Evolutionary conservation across 768 basidiomycete species (phyloP), one percentile per base, ranked within the genome.

Genomic region (Asterophora parasitica): DNA sequence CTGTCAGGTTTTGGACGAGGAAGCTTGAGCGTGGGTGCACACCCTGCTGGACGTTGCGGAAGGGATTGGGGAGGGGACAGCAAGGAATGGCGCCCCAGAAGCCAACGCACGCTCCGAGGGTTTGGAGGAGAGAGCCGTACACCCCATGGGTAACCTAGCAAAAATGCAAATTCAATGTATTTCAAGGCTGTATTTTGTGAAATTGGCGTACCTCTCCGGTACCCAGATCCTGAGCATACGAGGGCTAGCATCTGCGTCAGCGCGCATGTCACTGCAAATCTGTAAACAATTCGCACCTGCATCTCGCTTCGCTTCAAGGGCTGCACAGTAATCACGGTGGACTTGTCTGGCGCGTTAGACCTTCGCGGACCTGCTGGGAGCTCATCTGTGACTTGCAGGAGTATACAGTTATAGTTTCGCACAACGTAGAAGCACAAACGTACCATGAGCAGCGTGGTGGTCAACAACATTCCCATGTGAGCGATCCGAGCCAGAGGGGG

Each of bases 181-280:
- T 9, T 23, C 37, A 41, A 11, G 16, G 30, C 12, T n/a, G 15
- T 7, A 27, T 1, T 30, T 11, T 19, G 23, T 15, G 38, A 17
- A 12, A 4, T 41, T 7, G 37, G 12, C 66, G 15, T 38, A 81
- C 78, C 61, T 82, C 82, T 6, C 64, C 69, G 20, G 79, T 74
- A 35, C 92, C 92, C 35, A 92, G 67, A 64, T 94, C 91, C 67
- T 97, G 92, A 2, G 92, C 82, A 64, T 97, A 96, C 0, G 88
- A 92, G 2, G 88, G 92, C 85, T 96, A 65, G 7, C 41, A 41
- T 6, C 39, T 9, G 4, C 10, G 30, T 49, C 15, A 42, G 26
- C 16, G n/a, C 8, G 31, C 8, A 9, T 13, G 15, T 30, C 32
- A 9, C 6, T 8, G 10, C 30, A 5, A 37, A 30, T 39, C 17